Evolutionary conservation across 352 stramenopile genomes (phyloP), one percentile per base, ranked within the genome.

Genomic region (Phytophthora boehmeriae): DNA sequence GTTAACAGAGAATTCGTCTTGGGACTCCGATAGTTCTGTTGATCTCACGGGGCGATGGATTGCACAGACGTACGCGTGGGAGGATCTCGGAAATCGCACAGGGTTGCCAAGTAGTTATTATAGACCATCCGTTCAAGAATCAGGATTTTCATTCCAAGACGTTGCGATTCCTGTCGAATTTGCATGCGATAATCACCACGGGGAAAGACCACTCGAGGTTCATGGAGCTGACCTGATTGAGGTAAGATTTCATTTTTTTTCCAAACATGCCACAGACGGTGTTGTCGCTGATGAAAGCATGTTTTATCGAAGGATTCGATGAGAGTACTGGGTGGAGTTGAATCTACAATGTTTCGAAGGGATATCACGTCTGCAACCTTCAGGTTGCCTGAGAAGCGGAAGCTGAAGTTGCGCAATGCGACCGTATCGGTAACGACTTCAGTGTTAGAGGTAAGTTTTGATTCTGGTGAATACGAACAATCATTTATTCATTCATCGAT

Each of bases 271-370:
- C 58, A 25, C 45, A 54, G 4, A 59, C 4, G n/a, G 13, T 35
- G 6, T 34, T 11, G 16, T 10, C 44, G 9, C 10, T 54, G 11
- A 27, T 56, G 52, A n/a, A 2, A 47, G 1, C 35, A 25, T 38
- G 19, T 32, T 38, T 35, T 34, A 2, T 19, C n/a, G 2, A 39
- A 92, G 83, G 79, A 86, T 66, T 71, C 68, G 1, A 43, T 89
- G n/a, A 75, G 73, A 59, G 78, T 71, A 41, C 57, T 93, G 4
- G 80, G 68, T 64, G 83, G 81, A n/a, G 68, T 93, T 30, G 76
- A 88, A 1, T 93, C 83, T 6, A 73, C 76, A 28, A 42, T 89
- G 27, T 87, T 86, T 41, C 71, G 76, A 25, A 63, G 71, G 30
- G 67, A 86, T 52, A 30, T 79, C 4, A 27, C 49, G 8, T 68